A percentile compares a stretch with the other conserved stretches of the same genome.
Evolutionary conservation across 352 stramenopile species (phyloP).

Genomic region (Nothophytophthora sp.): DNA sequence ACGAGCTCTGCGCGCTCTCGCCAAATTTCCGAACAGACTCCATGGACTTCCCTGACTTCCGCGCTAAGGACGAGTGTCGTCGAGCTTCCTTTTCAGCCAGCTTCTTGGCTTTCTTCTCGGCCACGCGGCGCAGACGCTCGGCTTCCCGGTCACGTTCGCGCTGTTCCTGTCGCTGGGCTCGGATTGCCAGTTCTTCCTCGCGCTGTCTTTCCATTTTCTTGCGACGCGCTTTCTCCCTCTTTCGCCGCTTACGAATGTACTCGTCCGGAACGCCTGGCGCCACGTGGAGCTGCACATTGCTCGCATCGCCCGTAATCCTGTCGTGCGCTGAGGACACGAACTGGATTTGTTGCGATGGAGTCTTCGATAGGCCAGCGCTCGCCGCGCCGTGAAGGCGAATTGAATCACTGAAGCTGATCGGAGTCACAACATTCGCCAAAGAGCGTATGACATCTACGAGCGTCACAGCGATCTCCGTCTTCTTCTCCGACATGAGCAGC

Average conservation of each 20-base stretch:
- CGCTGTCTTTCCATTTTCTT: conserved; percentile 74
- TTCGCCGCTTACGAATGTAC: conserved; percentile 86
- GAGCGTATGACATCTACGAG: conserved; percentile 76
- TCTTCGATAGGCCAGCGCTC: conserved; percentile 46
- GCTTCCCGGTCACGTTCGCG: conserved; percentile 67
- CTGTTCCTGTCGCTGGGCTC: conserved; percentile 66
- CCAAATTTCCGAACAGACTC: conserved; percentile 81
- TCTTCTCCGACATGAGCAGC: conserved; percentile 81
- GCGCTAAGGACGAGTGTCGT: conserved; percentile 39
- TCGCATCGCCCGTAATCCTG: conserved; percentile 46
- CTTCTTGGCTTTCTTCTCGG: conserved; percentile 90
- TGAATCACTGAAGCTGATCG: conserved; percentile 74
- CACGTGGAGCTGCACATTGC: conserved; percentile 58
- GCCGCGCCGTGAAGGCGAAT: conserved; percentile 56
- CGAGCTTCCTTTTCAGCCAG: conserved; percentile 72
- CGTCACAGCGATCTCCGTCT: conserved; percentile 87
- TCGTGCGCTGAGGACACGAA: conserved; percentile 53
- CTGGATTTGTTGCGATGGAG: conserved; percentile 63
- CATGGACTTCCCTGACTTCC: conserved; percentile 51
- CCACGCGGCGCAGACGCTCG: conserved; percentile 74
- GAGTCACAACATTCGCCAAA: conserved; percentile 47
- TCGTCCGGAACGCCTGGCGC: conserved; percentile 71
- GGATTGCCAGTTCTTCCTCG: conserved; percentile 74
- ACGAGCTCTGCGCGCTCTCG: conserved; percentile 45
- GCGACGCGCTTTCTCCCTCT: conserved; percentile 78